phyloP scores from a whole-genome alignment of 441 rosid species.

The Cnidoscolus chayamansa region DNA sequence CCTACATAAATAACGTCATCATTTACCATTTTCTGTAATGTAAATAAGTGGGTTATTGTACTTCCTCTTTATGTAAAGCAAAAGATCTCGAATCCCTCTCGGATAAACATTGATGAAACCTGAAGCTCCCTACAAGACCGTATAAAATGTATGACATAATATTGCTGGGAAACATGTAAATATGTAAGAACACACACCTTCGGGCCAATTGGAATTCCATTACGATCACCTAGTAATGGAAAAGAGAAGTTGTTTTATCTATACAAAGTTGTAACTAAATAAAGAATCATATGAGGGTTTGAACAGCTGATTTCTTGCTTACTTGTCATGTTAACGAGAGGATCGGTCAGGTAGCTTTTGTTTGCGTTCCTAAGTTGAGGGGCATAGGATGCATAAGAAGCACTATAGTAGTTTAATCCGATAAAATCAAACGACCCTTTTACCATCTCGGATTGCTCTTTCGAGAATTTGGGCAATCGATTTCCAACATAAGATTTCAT shows the following conservation, averaged over 20 bases:
- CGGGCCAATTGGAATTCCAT: constrained; percentile 45
- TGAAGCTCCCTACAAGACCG: not conserved
- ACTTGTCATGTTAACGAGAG: constrained; percentile 28
- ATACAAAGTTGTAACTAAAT: too few relatives aligned
- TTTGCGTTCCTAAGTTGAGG: constrained; percentile 10
- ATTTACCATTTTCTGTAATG: constrained; percentile 20
- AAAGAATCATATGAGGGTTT: too few relatives aligned
- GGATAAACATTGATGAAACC: not conserved
- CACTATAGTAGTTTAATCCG: constrained; percentile 45
- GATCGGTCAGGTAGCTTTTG: constrained; percentile 34
- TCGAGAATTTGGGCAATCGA: constrained; percentile 42
- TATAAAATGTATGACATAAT: not conserved
- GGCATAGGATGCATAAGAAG: constrained; percentile 32
- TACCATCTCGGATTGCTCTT: constrained; percentile 29
- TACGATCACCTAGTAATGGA: constrained; percentile 21
- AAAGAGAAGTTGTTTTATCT: constrained; percentile 9
- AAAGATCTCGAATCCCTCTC: not conserved
- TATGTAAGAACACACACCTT: not conserved
- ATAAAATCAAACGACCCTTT: constrained; percentile 51
- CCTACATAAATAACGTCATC: not conserved
- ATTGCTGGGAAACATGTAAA: not conserved
- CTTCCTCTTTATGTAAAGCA: not conserved
- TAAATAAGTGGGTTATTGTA: constrained; percentile 9
- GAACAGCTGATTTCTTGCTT: not conserved
- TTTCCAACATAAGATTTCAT: constrained; percentile 32